phyloP scores from a whole-genome alignment of 164 flowering plant species.

The Tetracentron sinense region DNA sequence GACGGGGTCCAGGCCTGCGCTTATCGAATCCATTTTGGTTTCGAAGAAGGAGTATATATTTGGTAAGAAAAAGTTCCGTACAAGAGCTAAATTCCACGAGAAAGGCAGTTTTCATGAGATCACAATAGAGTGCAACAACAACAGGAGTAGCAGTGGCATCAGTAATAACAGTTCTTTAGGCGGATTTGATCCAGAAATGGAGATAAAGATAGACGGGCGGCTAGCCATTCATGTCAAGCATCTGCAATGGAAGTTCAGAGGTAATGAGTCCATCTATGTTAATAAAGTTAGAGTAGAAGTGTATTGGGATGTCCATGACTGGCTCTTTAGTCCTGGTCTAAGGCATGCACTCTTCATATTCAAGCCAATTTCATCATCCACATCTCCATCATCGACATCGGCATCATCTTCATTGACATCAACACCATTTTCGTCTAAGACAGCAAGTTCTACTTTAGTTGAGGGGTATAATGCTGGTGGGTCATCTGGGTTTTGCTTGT shows the following conservation, averaged over 20 bases:
- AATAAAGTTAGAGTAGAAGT: constrained; percentile 54
- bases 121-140: constrained; percentile 49
- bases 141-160: background rate
- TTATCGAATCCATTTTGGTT: constrained; percentile 51
- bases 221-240: constrained; percentile 56
- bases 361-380: constrained; percentile 37
- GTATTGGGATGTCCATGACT: constrained; percentile 79
- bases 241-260: constrained; percentile 78
- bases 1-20: constrained; percentile 54
- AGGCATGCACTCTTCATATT: constrained; percentile 66
- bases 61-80: constrained; percentile 54
- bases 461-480: constrained; percentile 30
- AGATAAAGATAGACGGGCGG: constrained; percentile 64
- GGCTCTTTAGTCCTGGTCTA: constrained; percentile 68
- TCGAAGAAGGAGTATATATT: constrained; percentile 58
- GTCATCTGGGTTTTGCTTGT: constrained; percentile 57
- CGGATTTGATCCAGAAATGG: constrained; percentile 59
- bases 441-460: constrained; percentile 27
- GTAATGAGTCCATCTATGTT: constrained; percentile 51
- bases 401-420: constrained; percentile 23
- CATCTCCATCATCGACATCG: constrained; percentile 27
- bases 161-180: constrained; percentile 10
- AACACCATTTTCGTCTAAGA: constrained; percentile 31
- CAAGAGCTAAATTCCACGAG: constrained; percentile 50
- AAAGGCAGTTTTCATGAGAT: constrained; percentile 55